Conservation (phyloP, 2,329 filamentous ascomycete genomes). For the Aspergillus hiratsukae region DNA sequence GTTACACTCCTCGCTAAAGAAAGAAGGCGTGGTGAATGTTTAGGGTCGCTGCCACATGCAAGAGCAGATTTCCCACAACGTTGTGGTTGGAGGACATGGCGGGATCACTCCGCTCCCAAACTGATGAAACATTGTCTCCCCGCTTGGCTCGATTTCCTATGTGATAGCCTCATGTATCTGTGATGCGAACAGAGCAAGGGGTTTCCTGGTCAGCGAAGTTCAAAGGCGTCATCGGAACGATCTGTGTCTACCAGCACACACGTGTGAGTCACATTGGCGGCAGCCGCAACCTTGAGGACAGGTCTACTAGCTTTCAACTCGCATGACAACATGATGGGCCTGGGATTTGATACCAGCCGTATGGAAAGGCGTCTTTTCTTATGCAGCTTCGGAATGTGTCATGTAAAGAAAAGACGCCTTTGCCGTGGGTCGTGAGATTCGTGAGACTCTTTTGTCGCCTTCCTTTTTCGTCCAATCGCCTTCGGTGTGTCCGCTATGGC, state of each 20-base stretch:
- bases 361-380: neutral
- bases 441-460: slow-evolving; percentile 33
- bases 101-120: neutral
- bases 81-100: neutral
- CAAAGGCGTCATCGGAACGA: neutral
- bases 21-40: neutral
- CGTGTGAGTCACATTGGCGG: neutral
- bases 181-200: neutral
- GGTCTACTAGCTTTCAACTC: neutral
- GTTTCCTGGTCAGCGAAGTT: neutral
- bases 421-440: slow-evolving; percentile 25
- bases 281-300: neutral
- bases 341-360: slow-evolving; percentile 2
- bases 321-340: neutral
- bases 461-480: slow-evolving; percentile 26
- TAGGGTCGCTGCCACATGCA: neutral
- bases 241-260: neutral
- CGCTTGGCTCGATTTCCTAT: neutral
- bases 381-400: slow-evolving; percentile 6
- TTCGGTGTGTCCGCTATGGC: neutral
- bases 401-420: slow-evolving; percentile 33
- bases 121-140: neutral
- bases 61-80: neutral
- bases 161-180: neutral
- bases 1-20: neutral